Conservation (phyloP, 2,329 filamentous ascomycete species). For the Chalaropsis ovoidea region DNA sequence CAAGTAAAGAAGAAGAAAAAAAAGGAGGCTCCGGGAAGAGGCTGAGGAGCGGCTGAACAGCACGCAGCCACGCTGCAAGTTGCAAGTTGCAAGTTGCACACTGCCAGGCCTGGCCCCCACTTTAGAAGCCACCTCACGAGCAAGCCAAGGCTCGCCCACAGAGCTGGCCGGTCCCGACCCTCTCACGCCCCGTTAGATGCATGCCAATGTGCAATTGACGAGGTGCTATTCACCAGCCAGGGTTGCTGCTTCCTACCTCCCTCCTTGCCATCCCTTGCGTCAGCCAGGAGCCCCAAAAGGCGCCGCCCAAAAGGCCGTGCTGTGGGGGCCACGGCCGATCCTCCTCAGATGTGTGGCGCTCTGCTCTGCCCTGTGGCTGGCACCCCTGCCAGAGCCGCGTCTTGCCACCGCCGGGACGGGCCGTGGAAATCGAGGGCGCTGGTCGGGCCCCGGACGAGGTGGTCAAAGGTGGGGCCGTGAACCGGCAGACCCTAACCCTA, state of each 20-base stretch:
- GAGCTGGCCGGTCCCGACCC: too few species aligned
- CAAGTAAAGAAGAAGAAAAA: neutral
- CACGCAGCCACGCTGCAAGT: too few species aligned
- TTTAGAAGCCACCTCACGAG: too few species aligned
- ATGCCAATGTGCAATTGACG: slow-evolving; percentile 4
- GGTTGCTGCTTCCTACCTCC: neutral
- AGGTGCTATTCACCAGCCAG: neutral
- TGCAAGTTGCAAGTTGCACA: too few species aligned
- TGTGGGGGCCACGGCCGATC: neutral
- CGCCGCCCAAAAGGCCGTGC: neutral
- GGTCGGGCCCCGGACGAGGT: neutral
- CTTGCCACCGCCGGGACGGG: neutral
- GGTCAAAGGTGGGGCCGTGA: neutral
- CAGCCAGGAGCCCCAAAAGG: neutral
- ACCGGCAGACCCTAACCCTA: neutral
- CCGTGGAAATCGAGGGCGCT: neutral
- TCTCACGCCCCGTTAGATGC: neutral
- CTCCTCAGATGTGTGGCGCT: neutral
- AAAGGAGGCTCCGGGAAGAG: neutral
- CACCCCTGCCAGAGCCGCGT: too few species aligned
- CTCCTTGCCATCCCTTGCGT: neutral
- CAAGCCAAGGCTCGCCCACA: too few species aligned
- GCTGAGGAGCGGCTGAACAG: neutral
- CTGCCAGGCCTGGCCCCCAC: too few species aligned
- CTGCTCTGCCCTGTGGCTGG: too few species aligned